phyloP scores from a whole-genome alignment of 2,329 filamentous ascomycete genomes.

The Fusarium citri region DNA sequence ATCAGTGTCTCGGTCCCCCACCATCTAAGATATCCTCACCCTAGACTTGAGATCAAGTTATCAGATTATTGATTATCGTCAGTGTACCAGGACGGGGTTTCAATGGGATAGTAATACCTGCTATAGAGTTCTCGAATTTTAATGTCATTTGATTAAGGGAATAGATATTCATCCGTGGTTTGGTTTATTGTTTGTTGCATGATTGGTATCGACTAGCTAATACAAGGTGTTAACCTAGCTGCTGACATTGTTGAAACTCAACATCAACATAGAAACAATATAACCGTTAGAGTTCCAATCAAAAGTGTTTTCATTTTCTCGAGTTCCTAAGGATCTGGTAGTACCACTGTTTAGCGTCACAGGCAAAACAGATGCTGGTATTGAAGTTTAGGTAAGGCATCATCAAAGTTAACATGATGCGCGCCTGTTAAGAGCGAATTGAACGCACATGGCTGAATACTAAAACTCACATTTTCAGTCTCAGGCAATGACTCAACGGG shows the following conservation, averaged over 20 bases:
- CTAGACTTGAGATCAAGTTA: slow-evolving; percentile 2
- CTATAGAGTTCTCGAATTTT: background rate
- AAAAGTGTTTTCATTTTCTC: too few relatives aligned
- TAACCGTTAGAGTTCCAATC: too few relatives aligned
- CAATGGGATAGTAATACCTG: background rate
- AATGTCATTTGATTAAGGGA: too few relatives aligned
- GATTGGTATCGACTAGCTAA: too few relatives aligned
- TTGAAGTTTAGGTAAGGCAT: background rate
- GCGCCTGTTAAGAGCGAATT: rapidly evolving
- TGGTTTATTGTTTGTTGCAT: too few relatives aligned
- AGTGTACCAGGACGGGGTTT: too few relatives aligned
- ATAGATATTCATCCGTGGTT: rapidly evolving
- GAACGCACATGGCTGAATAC: background rate
- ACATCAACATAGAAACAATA: too few relatives aligned
- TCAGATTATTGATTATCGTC: background rate
- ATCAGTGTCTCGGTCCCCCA: slow-evolving; percentile 34
- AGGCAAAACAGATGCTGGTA: too few relatives aligned
- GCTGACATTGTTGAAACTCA: rapidly evolving
- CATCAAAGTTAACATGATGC: background rate
- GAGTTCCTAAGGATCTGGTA: too few relatives aligned
- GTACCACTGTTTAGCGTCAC: too few relatives aligned
- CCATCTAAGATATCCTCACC: slow-evolving; percentile 14
- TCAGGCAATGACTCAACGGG: background rate
- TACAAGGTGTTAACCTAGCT: rapidly evolving
- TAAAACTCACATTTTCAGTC: background rate